Evolutionary conservation across 1,284 basidiomycete species (phyloP), one percentile per base, ranked within the genome.

Genomic region (Cryptococcus maquisensis): DNA sequence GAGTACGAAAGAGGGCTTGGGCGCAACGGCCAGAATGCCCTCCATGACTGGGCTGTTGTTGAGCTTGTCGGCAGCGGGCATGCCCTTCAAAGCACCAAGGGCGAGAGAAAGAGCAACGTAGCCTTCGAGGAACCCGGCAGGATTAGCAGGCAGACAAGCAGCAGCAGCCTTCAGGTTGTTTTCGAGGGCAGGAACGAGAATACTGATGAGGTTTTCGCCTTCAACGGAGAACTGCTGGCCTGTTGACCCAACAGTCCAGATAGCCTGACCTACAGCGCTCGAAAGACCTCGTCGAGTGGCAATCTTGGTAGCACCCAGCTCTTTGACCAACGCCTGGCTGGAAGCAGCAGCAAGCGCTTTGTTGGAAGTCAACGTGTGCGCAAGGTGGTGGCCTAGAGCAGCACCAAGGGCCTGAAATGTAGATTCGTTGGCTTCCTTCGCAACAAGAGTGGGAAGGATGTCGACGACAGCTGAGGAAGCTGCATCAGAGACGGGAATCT

Each of bases 1-100:
- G 20, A 94, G 67, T 39, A 96, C 70, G 77, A 95, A 95, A 1
- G 87, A 86, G 0, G 90, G 88, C 68, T 91, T 95, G 16, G 77
- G 75, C 5, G 68, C 58, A 6, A 80, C 71, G 1, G 79, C 70
- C 2, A 75, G 64, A 23, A 78, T 59, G 6, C 57, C 61, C 28
- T 74, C 63, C 37, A 79, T 51, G 1, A 67, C 64, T 0, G 73
- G 47, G 46, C 76, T 76, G 16, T 56, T 55, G 21, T 62, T 61
- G 45, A 74, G 60, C 50, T 68, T 71, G n/a, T 55, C 21, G 1
- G 62, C 59, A 0, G 53, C 50, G 2, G 55, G 41, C 15, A 67
- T 41, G 3, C 45, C 43, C 35, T 57, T 53, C 36, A 87, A 68
- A 0, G 84, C 83, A 1, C 86, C 85, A 15, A 91, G 78, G 4